phyloP scores from a whole-genome alignment of 2,329 filamentous ascomycete genomes.

The Fusarium sp. region DNA sequence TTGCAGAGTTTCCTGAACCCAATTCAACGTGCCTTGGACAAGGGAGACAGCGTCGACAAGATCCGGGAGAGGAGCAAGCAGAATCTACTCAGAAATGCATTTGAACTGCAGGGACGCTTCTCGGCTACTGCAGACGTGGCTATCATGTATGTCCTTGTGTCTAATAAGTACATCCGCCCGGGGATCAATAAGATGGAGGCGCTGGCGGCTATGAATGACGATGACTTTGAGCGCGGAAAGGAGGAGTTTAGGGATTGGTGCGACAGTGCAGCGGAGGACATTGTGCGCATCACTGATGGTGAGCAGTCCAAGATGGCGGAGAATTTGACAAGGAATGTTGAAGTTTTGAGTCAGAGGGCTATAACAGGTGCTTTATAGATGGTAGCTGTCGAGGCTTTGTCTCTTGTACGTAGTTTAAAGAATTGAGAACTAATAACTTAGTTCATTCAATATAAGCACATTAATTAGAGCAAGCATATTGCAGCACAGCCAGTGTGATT shows the following conservation, averaged over 20 bases:
- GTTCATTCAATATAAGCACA: no score
- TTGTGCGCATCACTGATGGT: background rate
- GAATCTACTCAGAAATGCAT: background rate
- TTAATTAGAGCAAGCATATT: no score
- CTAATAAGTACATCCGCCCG: background rate
- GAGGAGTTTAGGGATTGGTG: background rate
- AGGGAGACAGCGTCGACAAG: background rate
- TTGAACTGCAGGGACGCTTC: background rate
- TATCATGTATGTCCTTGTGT: background rate
- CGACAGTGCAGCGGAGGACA: background rate
- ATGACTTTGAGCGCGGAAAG: background rate
- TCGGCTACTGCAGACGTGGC: background rate
- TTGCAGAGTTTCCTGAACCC: background rate
- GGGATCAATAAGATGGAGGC: background rate
- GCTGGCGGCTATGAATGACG: background rate
- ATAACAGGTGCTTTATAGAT: background rate
- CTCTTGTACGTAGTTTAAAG: no score
- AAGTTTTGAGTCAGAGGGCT: background rate
- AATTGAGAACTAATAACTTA: no score
- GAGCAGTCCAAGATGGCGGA: background rate
- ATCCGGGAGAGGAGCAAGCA: background rate
- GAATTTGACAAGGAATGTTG: background rate
- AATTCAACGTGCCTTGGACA: background rate
- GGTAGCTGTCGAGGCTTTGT: no score
- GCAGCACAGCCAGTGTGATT: no score